Percentiles rank a stretch among this genome's conserved stretches.
These are phyloP conservation scores for Inga leiocalycina DNA, from an alignment of 306 rosid genomes.

Conservation along the genomic window DNA sequence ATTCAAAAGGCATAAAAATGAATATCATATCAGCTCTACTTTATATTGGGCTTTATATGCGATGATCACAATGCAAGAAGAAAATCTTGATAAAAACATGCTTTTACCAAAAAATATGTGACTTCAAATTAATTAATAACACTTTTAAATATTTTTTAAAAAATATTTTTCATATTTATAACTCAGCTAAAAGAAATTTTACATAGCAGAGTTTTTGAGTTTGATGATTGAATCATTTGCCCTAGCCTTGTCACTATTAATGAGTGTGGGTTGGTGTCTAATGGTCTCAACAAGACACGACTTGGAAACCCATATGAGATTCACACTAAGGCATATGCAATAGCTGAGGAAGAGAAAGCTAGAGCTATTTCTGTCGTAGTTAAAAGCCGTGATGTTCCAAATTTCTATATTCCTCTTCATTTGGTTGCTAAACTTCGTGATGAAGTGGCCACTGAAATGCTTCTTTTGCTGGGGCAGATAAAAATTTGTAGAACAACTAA, in stretches of 20 bases:
- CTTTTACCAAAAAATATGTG: too few species aligned
- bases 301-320: slow-evolving; percentile 60
- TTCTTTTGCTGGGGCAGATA: slow-evolving; percentile 77
- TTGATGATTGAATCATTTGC: not conserved
- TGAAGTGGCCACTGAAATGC: slow-evolving; percentile 56
- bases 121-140: too few species aligned
- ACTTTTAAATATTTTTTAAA: too few species aligned
- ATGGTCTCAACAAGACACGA: slow-evolving; percentile 55
- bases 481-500: slow-evolving; percentile 72
- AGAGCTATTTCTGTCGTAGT: slow-evolving; percentile 54
- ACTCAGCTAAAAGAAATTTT: too few species aligned
- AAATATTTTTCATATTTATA: too few species aligned
- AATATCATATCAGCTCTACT: too few species aligned
- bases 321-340: slow-evolving; percentile 60
- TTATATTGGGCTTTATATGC: too few species aligned
- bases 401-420: slow-evolving; percentile 85
- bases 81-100: too few species aligned
- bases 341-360: slow-evolving; percentile 85
- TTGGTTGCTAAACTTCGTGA: slow-evolving; percentile 73
- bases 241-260: slow-evolving; percentile 28
- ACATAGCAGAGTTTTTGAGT: not conserved
- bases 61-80: too few species aligned
- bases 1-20: too few species aligned
- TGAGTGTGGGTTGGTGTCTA: slow-evolving; percentile 16
- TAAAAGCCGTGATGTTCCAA: slow-evolving; percentile 75